Evolutionary conservation across 257 asterid genomes (phyloP).

Genomic region (Solanum pimpinellifolium): DNA sequence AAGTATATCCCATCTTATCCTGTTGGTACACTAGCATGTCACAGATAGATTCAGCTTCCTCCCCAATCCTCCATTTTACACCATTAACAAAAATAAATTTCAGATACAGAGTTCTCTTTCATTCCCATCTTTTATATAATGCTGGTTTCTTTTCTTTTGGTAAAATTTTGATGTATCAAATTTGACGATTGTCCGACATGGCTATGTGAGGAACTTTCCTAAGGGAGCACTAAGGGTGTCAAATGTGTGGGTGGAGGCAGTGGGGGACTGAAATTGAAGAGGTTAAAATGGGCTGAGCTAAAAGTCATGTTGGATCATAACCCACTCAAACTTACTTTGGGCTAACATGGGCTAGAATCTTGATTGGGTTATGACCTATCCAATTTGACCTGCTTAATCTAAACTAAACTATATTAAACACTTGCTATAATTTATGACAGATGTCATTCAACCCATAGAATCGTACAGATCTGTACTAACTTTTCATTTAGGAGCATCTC

Average conservation of each 20-base stretch:
- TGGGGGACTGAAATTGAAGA: neutral
- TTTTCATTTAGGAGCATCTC: neutral
- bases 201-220: neutral
- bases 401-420: neutral
- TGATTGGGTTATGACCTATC: neutral
- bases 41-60: neutral
- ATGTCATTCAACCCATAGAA: neutral
- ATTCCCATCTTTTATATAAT: neutral
- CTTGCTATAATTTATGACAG: neutral
- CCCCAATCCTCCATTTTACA: neutral
- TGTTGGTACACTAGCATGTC: neutral
- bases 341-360: neutral
- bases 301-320: neutral
- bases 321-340: neutral
- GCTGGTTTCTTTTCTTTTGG: neutral
- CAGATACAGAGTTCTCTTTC: neutral
- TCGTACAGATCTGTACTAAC: neutral
- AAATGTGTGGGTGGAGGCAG: neutral
- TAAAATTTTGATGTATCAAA: neutral
- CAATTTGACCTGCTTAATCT: neutral
- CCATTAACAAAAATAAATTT: neutral
- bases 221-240: neutral
- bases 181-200: neutral
- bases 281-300: neutral
- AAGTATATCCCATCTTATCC: neutral